Evolutionary conservation across 176 grass and related monocot genomes (phyloP), one percentile per base, ranked within the genome.

Genomic region (Tillandsia leiboldiana): DNA sequence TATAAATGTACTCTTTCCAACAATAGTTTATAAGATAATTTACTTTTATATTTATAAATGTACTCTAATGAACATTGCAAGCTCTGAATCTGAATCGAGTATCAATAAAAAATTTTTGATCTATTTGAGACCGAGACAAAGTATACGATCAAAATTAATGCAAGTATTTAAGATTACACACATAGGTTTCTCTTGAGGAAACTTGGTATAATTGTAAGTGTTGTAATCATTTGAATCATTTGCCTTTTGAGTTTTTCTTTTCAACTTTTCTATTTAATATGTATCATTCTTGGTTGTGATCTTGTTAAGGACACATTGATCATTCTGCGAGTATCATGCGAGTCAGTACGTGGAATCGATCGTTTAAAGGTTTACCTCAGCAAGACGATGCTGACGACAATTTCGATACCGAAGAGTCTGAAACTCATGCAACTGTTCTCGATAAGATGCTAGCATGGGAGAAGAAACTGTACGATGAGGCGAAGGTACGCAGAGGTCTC

Each of bases 361-460:
- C 93, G 65, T 87, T 97, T 78, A 97, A 92, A 77, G 73, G 81
- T 52, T 70, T 96, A 75, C 73, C 81, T 59, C 66, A 90, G 53
- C 75, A 84, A 50, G 86, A 92, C 59, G 81, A 85, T 64, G 72
- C 65, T 27, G 65, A 78, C 42, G 84, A 76, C 80, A 87, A 85
- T 78, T 78, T 87, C 62, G 88, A 87, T 62, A 79, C 65, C 33
- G 79, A 90, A 65, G 86, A 57, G 49, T 82, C 51, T 24, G 93
- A 90, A 78, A 92, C 93, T 28, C 93, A 97, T 90, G 93, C 89
- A 66, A 80, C 84, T 15, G 77, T 97, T 83, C 78, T 92, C 26
- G 89, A 97, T 80, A 89, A 88, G 75, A 91, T 97, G 84, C 89
- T 97, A 82, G 89, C 93, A 10, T 97, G 93, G 93, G 93, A 97